Conservation (phyloP, 345 rosid species). For the Pseudoturritis turrita region DNA sequence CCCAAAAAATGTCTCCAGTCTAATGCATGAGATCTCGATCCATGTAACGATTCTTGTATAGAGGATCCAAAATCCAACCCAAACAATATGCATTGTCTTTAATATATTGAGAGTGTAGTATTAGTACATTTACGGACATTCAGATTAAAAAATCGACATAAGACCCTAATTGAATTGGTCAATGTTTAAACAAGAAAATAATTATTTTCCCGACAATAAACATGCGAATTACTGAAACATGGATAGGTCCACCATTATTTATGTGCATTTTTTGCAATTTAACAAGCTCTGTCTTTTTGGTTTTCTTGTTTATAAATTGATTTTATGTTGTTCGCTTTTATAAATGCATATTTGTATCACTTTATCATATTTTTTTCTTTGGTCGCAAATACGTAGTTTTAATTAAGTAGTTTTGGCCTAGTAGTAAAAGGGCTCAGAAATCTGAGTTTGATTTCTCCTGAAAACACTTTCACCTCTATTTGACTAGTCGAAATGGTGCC, state of each 20-base stretch:
- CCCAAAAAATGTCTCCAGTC: no score
- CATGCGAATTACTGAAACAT: slow-evolving; percentile 17
- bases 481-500: no score
- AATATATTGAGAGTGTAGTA: neutral
- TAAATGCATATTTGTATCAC: neutral
- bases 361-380: neutral
- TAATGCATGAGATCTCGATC: no score
- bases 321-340: neutral
- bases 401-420: no score
- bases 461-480: no score
- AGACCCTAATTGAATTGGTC: neutral
- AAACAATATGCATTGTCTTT: neutral
- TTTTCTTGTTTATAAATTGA: neutral
- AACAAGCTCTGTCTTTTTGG: neutral
- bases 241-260: slow-evolving; percentile 16
- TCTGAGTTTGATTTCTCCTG: no score
- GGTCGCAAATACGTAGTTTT: no score
- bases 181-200: neutral
- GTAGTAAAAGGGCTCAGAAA: no score
- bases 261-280: neutral
- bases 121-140: neutral
- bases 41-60: no score
- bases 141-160: neutral
- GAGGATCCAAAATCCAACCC: no score
- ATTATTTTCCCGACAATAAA: neutral